phyloP scores from a whole-genome alignment of 768 basidiomycete genomes.

The Boletus fagicola region DNA sequence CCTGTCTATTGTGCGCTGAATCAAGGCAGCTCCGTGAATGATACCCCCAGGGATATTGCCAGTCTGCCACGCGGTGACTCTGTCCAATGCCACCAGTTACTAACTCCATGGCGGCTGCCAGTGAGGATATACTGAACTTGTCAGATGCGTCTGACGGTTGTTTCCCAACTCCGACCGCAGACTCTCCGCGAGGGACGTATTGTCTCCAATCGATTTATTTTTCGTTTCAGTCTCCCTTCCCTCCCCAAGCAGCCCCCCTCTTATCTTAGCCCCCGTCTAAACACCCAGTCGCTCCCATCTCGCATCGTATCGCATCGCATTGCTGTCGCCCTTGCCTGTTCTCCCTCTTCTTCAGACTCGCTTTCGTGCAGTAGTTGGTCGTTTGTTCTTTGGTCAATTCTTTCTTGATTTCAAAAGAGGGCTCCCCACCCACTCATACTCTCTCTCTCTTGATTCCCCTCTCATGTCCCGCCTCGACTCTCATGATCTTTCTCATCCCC shows the following conservation, averaged over 20 bases:
- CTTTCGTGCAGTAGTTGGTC: slow-evolving; percentile 33
- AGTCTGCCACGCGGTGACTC: neutral
- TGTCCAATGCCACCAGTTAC: neutral
- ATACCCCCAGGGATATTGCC: neutral
- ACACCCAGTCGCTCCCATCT: slow-evolving; percentile 27
- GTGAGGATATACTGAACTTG: slow-evolving; percentile 9
- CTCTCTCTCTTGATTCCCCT: slow-evolving; percentile 1
- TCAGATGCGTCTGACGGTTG: slow-evolving; percentile 22
- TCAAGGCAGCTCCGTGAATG: slow-evolving; percentile 12
- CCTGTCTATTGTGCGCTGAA: slow-evolving; percentile 27
- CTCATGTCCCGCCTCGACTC: slow-evolving; percentile 46
- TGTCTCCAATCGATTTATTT: slow-evolving; percentile 29
- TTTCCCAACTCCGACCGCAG: slow-evolving; percentile 33
- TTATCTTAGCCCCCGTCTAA: slow-evolving; percentile 35
- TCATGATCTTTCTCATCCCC: slow-evolving; percentile 39
- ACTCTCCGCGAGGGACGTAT: slow-evolving; percentile 33
- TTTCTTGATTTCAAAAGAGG: slow-evolving; percentile 29
- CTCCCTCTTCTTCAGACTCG: slow-evolving; percentile 18
- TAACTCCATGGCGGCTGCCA: neutral
- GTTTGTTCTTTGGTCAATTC: slow-evolving; percentile 24
- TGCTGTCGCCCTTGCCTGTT: slow-evolving; percentile 29
- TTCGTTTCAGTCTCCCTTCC: slow-evolving; percentile 22
- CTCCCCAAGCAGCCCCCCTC: slow-evolving; percentile 11
- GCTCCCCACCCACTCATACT: slow-evolving; percentile 8
- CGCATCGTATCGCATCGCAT: slow-evolving; percentile 34